These are phyloP conservation scores for Eucalyptus brandiana DNA, from an alignment of 345 rosid species.

Conservation along the genomic window DNA sequence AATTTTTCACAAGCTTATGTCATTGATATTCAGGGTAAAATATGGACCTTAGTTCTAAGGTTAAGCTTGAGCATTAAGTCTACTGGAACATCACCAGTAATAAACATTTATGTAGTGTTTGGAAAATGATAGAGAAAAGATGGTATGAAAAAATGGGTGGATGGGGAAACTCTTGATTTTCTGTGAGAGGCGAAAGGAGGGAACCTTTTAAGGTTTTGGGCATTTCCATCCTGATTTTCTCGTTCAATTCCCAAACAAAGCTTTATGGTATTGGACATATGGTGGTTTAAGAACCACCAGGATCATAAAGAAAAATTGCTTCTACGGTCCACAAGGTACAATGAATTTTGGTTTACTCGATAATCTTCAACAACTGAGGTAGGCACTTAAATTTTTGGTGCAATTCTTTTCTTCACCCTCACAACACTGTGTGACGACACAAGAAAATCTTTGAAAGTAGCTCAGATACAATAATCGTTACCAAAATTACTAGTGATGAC, in stretches of 20 bases:
- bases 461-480: neutral
- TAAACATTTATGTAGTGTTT: neutral
- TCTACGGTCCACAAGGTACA: neutral
- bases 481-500: neutral
- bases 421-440: too few species aligned
- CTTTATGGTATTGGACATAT: neutral
- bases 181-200: neutral
- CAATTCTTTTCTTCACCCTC: neutral
- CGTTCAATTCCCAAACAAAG: neutral
- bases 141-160: neutral
- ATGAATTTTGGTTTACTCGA: neutral
- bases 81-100: neutral
- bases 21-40: neutral
- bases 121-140: neutral
- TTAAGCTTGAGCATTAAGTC: neutral
- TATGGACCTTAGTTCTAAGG: neutral
- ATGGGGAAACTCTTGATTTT: neutral
- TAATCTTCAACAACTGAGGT: neutral
- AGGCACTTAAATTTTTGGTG: neutral
- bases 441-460: neutral
- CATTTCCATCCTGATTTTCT: neutral
- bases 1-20: neutral
- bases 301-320: neutral
- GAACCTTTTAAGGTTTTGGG: neutral
- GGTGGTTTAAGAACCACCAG: neutral